Conservation (phyloP, 1,284 basidiomycete genomes). For the Sporisorium exsertum region DNA sequence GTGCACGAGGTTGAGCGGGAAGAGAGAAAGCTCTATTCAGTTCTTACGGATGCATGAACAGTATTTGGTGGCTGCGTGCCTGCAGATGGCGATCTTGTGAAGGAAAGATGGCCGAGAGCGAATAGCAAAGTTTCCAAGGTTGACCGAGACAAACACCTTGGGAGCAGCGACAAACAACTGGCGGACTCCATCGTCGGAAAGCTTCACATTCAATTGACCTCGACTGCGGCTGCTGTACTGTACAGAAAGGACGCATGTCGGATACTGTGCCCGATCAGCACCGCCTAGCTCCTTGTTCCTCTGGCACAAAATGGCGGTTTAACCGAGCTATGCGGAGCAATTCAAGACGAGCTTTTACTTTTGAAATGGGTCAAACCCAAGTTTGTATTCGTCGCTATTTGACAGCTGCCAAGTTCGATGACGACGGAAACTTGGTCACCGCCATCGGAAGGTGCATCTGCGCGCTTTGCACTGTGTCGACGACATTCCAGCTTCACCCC, state of each 20-base stretch:
- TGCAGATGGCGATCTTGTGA: background rate
- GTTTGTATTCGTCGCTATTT: constrained; percentile 3
- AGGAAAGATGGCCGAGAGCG: background rate
- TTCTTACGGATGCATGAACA: background rate
- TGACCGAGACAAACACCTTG: too few species aligned
- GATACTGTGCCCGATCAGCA: too few species aligned
- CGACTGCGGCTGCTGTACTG: too few species aligned
- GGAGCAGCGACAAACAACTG: too few species aligned
- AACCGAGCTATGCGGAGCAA: too few species aligned
- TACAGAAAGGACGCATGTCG: too few species aligned
- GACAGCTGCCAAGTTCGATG: constrained; percentile 46
- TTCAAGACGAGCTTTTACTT: background rate
- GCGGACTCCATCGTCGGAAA: too few species aligned
- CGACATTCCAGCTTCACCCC: background rate
- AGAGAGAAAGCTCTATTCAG: constrained; percentile 10
- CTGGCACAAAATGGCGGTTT: background rate
- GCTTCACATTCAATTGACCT: too few species aligned
- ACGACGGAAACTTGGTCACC: constrained; percentile 13
- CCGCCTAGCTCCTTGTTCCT: too few species aligned
- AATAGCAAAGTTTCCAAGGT: too few species aligned
- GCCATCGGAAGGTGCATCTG: constrained; percentile 25
- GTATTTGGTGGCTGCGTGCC: background rate
- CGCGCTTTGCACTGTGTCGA: too few species aligned
- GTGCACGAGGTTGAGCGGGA: constrained; percentile 1
- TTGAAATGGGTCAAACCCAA: background rate